A percentile compares a stretch with the other conserved stretches of the same genome.
Evolutionary conservation across 2,329 filamentous ascomycete species (phyloP).

Genomic region (Penicillium verrucosum): DNA sequence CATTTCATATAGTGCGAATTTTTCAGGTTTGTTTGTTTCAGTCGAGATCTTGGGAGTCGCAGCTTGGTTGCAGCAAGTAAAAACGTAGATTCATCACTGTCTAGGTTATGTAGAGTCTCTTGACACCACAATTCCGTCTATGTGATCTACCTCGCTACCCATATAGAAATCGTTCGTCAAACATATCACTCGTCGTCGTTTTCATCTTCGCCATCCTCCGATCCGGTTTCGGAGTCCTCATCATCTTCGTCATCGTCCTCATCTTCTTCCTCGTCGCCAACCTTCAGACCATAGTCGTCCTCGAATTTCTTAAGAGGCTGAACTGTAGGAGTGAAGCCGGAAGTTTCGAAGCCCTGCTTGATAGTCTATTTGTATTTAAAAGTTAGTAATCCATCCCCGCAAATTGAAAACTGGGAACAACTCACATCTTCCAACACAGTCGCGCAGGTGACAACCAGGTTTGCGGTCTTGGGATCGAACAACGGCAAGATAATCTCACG

Average conservation of each 20-base stretch:
- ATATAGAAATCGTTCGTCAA: constrained; percentile 9
- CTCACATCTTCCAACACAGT: constrained; percentile 79
- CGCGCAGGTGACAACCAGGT: constrained; percentile 84
- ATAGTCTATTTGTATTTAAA: constrained; percentile 59
- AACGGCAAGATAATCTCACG: constrained; percentile 71
- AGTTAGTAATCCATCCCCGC: constrained; percentile 1
- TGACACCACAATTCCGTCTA: constrained; percentile 5
- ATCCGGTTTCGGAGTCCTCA: constrained; percentile 44
- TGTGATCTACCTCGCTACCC: constrained; percentile 13
- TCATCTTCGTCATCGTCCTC: constrained; percentile 57
- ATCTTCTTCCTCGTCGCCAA: constrained; percentile 58
- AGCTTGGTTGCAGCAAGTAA: background rate
- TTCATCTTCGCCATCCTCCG: constrained; percentile 47
- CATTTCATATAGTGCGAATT: constrained; percentile 10
- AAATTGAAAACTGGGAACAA: constrained; percentile 19
- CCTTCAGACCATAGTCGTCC: constrained; percentile 81
- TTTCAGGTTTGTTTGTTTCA: constrained; percentile 5
- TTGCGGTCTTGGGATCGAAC: constrained; percentile 75
- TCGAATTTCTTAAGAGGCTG: constrained; percentile 76
- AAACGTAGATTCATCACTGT: constrained; percentile 3
- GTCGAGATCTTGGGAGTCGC: background rate
- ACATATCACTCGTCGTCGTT: constrained; percentile 34
- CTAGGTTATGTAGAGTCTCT: background rate
- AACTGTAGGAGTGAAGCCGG: constrained; percentile 75
- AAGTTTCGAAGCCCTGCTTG: constrained; percentile 67